phyloP scores from a whole-genome alignment of 2,329 filamentous ascomycete species.

The Lecanicillium sp. region DNA sequence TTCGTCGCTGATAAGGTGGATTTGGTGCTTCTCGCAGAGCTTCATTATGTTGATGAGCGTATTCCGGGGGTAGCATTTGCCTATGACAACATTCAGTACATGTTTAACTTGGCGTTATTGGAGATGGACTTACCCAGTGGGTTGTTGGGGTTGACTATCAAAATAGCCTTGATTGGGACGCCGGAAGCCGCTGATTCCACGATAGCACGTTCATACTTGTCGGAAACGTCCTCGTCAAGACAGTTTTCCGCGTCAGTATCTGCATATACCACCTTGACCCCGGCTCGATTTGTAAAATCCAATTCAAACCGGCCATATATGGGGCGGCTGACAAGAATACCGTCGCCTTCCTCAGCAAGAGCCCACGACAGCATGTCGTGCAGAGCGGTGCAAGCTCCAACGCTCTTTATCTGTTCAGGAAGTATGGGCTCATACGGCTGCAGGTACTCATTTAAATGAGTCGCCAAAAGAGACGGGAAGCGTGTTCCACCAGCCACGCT shows the following conservation, averaged over 20 bases:
- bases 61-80: slow-evolving; percentile 34
- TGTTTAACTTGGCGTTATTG: background rate
- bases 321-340: slow-evolving; percentile 30
- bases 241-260: slow-evolving; percentile 32
- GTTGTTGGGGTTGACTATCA: slow-evolving; percentile 47
- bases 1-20: slow-evolving; percentile 52
- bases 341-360: slow-evolving; percentile 29
- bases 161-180: slow-evolving; percentile 33
- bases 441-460: slow-evolving; percentile 30
- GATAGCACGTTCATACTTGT: slow-evolving; percentile 36
- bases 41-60: slow-evolving; percentile 35
- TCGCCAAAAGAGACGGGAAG: slow-evolving; percentile 24
- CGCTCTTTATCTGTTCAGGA: slow-evolving; percentile 23
- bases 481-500: slow-evolving; percentile 25
- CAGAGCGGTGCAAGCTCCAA: slow-evolving; percentile 28
- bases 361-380: slow-evolving; percentile 32
- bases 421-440: slow-evolving; percentile 20
- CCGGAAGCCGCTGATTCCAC: slow-evolving; percentile 25
- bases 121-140: slow-evolving; percentile 31
- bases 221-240: slow-evolving; percentile 35
- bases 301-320: slow-evolving; percentile 42
- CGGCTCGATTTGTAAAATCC: slow-evolving; percentile 36
- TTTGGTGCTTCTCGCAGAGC: slow-evolving; percentile 38
- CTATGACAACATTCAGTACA: slow-evolving; percentile 10
- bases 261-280: slow-evolving; percentile 35